Evolutionary conservation across 805 yeast genomes (phyloP).

Genomic region (Myxozyma geophila): DNA sequence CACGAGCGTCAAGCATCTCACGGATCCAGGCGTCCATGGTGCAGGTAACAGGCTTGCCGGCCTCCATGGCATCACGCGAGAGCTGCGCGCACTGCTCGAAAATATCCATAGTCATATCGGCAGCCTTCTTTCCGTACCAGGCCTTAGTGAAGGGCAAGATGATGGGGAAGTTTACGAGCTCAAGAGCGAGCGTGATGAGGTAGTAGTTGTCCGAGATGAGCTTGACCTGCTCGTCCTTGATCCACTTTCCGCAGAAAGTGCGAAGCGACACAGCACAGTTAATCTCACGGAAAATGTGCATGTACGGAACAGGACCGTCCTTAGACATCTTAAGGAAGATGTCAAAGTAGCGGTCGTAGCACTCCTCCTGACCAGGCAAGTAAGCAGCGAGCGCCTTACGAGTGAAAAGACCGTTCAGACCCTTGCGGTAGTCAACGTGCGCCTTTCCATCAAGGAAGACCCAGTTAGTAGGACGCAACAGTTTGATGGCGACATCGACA

Average conservation of each 20-base stretch:
- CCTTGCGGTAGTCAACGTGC: conserved; percentile 89
- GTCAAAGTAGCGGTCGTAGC: conserved; percentile 81
- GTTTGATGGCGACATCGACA: conserved; percentile 94
- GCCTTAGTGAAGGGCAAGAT: conserved; percentile 95
- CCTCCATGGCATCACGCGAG: conserved; percentile 79
- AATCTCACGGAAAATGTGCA: conserved; percentile 93
- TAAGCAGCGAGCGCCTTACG: conserved; percentile 80
- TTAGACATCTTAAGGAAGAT: conserved; percentile 62
- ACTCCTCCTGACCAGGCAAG: conserved; percentile 79
- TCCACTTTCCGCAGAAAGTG: conserved; percentile 95
- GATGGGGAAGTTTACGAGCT: conserved; percentile 96
- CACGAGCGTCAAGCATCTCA: conserved; percentile 76
- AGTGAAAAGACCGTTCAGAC: conserved; percentile 87
- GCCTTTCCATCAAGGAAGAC: conserved; percentile 96
- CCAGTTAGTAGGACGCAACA: conserved; percentile 95
- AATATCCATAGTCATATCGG: conserved; percentile 91
- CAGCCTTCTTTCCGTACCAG: conserved; percentile 94
- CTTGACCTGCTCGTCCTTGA: conserved; percentile 87
- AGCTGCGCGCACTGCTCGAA: conserved; percentile 85
- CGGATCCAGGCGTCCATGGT: conserved; percentile 95
- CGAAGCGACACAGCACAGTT: conserved; percentile 92
- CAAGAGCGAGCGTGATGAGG: conserved; percentile 91
- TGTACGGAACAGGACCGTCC: conserved; percentile 70
- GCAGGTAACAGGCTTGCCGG: conserved; percentile 80
- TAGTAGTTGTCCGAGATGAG: conserved; percentile 90